Percentiles rank a stretch among this genome's conserved stretches.
Conservation (phyloP, 225 moss, liverwort and hornwort species). For the Marchantia paleacea region DNA sequence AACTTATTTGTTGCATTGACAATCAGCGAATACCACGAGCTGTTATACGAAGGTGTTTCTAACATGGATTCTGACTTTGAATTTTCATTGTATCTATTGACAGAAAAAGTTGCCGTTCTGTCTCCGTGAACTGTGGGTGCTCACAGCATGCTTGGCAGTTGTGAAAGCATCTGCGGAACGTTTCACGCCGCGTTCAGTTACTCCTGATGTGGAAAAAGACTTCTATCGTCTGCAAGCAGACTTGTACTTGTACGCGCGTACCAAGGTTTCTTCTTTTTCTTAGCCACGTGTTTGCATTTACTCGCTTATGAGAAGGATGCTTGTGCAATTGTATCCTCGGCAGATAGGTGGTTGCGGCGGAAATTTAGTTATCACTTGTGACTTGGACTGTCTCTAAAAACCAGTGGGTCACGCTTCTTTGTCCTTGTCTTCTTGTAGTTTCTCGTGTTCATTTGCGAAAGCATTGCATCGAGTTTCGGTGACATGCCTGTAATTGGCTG, state of each 20-base stretch:
- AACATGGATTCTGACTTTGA: not conserved
- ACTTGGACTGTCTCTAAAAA: not conserved
- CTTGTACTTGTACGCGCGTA: slow-evolving; percentile 88
- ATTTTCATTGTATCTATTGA: slow-evolving; percentile 6
- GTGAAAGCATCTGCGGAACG: slow-evolving; percentile 82
- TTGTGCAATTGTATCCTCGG: not conserved
- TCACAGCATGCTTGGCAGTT: slow-evolving; percentile 78
- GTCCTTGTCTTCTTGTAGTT: not conserved
- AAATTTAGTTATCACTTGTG: not conserved
- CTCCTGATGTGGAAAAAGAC: slow-evolving; percentile 81
- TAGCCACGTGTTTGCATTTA: not conserved
- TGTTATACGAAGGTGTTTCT: not conserved
- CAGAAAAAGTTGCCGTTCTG: slow-evolving; percentile 93
- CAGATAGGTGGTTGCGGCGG: not conserved
- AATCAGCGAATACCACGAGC: too few species aligned
- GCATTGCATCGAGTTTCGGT: too few species aligned
- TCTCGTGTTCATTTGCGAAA: not conserved
- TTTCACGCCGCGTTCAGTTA: slow-evolving; percentile 59
- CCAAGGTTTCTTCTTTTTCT: slow-evolving; percentile 58
- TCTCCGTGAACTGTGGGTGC: slow-evolving; percentile 95
- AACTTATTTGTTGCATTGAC: not conserved
- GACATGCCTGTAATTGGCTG: too few species aligned
- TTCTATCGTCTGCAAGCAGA: slow-evolving; percentile 97
- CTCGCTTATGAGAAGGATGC: not conserved
- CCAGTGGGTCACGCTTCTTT: not conserved